phyloP scores from a whole-genome alignment of 352 stramenopile genomes.

The Globisporangium rhizosaccharum region DNA sequence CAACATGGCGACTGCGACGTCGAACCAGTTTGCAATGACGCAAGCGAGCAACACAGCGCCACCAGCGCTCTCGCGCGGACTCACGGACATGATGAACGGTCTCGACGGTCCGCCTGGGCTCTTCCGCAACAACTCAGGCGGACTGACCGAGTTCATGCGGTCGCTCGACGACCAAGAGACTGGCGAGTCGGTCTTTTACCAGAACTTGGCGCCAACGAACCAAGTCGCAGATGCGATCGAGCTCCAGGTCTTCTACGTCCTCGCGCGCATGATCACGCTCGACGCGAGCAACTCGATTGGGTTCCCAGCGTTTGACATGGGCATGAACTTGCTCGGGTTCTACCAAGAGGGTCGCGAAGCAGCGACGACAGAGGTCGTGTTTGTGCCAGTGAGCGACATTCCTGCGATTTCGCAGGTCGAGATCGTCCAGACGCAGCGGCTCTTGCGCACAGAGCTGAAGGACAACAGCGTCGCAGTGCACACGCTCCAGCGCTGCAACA shows the following conservation, averaged over 20 bases:
- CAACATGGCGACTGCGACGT: constrained; percentile 30
- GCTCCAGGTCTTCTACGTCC: constrained; percentile 76
- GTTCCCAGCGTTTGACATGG: constrained; percentile 69
- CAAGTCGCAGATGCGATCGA: constrained; percentile 71
- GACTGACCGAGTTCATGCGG: constrained; percentile 75
- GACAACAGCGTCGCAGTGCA: constrained; percentile 64
- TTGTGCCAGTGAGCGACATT: constrained; percentile 74
- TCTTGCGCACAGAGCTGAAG: constrained; percentile 68
- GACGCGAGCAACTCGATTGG: constrained; percentile 66
- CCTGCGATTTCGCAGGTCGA: constrained; percentile 64
- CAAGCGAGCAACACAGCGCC: constrained; percentile 24
- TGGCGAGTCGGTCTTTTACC: constrained; percentile 56
- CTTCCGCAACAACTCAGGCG: constrained; percentile 70
- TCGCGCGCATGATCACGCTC: constrained; percentile 71
- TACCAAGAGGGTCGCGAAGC: constrained; percentile 73
- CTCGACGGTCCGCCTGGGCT: constrained; percentile 69
- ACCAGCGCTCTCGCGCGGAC: constrained; percentile 26
- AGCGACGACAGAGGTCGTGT: constrained; percentile 77
- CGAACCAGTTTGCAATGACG: constrained; percentile 56
- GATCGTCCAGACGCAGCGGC: constrained; percentile 58
- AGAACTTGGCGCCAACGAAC: constrained; percentile 36
- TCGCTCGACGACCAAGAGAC: constrained; percentile 66
- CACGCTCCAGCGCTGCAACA: constrained; percentile 67
- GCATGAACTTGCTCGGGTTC: constrained; percentile 71
- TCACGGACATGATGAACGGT: constrained; percentile 61